phyloP scores from a whole-genome alignment of 352 stramenopile genomes.

The Phytophthora pini region DNA sequence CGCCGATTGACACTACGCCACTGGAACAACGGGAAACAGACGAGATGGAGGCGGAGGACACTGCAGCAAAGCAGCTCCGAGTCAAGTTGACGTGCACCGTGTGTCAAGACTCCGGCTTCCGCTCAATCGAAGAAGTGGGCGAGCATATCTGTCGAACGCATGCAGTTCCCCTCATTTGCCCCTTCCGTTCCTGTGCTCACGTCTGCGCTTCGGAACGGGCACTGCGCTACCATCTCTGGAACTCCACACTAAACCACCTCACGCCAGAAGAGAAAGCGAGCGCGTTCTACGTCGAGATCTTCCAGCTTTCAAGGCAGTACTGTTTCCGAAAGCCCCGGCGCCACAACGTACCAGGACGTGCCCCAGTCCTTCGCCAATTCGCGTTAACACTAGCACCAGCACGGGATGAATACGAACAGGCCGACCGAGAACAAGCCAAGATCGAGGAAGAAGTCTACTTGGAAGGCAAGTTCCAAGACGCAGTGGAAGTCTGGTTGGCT shows the following conservation, averaged over 20 bases:
- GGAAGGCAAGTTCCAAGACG: conserved; percentile 69
- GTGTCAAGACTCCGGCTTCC: conserved; percentile 42
- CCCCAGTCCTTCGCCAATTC: conserved; percentile 7
- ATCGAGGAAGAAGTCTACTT: conserved; percentile 72
- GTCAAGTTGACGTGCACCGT: conserved; percentile 61
- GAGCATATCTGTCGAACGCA: conserved; percentile 70
- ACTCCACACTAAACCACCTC: conserved; percentile 61
- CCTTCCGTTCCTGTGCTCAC: conserved; percentile 71
- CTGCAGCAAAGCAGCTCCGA: conserved; percentile 22
- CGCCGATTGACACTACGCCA: conserved; percentile 49
- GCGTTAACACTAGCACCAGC: conserved; percentile 10
- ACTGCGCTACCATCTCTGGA: conserved; percentile 81
- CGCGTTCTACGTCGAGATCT: conserved; percentile 77
- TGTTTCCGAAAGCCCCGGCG: conserved; percentile 73
- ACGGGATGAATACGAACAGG: conserved; percentile 31
- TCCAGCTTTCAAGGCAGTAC: conserved; percentile 77
- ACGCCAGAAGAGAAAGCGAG: conserved; percentile 64
- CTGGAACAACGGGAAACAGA: conserved; percentile 46
- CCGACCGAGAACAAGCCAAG: conserved; percentile 25
- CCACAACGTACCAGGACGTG: conserved; percentile 41
- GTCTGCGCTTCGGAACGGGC: conserved; percentile 72
- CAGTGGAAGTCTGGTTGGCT: conserved; percentile 50
- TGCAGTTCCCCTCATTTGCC: conserved; percentile 73
- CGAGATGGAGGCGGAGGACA: conserved; percentile 57
- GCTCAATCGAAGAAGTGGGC: conserved; percentile 38